Evolutionary conservation across 1,284 basidiomycete species (phyloP).

Genomic region (Blastosporella zonata): DNA sequence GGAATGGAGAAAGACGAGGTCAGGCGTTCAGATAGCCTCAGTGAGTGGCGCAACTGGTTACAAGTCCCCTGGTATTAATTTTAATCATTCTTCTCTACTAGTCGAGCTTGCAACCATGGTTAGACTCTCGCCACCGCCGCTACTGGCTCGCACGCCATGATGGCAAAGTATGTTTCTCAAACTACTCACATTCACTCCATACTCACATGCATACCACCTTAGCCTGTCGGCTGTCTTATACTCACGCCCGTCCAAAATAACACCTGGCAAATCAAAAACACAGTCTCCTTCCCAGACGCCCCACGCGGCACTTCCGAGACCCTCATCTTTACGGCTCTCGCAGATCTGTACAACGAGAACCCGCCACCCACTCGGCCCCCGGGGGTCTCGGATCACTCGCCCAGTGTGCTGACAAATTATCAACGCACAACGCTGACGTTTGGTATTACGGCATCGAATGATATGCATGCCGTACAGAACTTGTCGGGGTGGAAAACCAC

Average conservation of each 20-base stretch:
- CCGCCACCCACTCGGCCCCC: constrained; percentile 1
- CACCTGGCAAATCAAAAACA: constrained; percentile 46
- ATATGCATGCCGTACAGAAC: constrained; percentile 36
- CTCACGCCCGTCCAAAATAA: constrained; percentile 36
- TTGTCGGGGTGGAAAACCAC: constrained; percentile 41
- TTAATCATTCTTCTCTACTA: constrained; percentile 10
- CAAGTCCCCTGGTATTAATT: not conserved
- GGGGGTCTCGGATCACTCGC: constrained; percentile 1
- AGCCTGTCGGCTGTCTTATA: constrained; percentile 40
- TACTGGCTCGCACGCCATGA: constrained; percentile 41
- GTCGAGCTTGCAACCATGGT: constrained; percentile 42
- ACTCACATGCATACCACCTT: not conserved
- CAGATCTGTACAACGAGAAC: constrained; percentile 33
- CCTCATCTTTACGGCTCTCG: constrained; percentile 41
- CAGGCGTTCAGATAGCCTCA: constrained; percentile 40
- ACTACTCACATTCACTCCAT: not conserved
- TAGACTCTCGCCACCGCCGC: constrained; percentile 40
- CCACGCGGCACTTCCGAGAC: constrained; percentile 45
- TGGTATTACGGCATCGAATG: constrained; percentile 38
- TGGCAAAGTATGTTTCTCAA: constrained; percentile 14
- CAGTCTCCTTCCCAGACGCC: constrained; percentile 41
- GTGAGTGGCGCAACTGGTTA: constrained; percentile 18
- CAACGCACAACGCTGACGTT: constrained; percentile 37
- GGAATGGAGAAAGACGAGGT: constrained; percentile 37
- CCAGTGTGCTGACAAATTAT: not conserved